phyloP scores from a whole-genome alignment of 805 yeast genomes.

The Pichia deserticola region DNA sequence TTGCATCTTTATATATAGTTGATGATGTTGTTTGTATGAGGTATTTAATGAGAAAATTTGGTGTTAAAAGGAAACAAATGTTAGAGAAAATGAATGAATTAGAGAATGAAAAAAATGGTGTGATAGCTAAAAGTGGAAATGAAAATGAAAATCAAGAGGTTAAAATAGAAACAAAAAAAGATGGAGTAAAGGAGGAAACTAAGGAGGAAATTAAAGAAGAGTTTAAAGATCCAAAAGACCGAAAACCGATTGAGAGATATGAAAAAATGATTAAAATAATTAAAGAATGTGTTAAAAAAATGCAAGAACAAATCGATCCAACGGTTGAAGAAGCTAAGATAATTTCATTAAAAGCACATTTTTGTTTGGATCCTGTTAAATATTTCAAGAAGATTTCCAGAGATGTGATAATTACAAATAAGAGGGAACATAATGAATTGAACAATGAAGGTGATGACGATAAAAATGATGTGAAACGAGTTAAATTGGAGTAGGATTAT shows the following conservation, averaged over 20 bases:
- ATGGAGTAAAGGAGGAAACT: conserved; percentile 4
- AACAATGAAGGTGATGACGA: conserved; percentile 1
- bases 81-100: conserved; percentile 10
- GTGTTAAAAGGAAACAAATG: conserved; percentile 22
- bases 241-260: conserved; percentile 26
- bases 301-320: conserved; percentile 38
- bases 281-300: conserved; percentile 39
- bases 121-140: too few species aligned
- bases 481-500: neutral
- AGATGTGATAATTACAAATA: neutral
- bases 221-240: conserved; percentile 1
- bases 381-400: conserved; percentile 18
- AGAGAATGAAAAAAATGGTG: neutral
- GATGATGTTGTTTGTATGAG: conserved; percentile 57
- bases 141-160: conserved; percentile 9
- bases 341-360: conserved; percentile 59
- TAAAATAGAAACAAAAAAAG: neutral
- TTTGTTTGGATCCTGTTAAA: conserved; percentile 48
- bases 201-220: conserved; percentile 1
- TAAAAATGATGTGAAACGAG: neutral
- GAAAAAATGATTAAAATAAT: conserved; percentile 40
- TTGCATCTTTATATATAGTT: conserved; percentile 69
- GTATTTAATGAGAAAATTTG: conserved; percentile 61
- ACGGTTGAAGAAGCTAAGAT: conserved; percentile 53
- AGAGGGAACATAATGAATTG: neutral